Base-by-base conservation (phyloP, 768 basidiomycete genomes). In the Hygrocybe punicea region DNA sequence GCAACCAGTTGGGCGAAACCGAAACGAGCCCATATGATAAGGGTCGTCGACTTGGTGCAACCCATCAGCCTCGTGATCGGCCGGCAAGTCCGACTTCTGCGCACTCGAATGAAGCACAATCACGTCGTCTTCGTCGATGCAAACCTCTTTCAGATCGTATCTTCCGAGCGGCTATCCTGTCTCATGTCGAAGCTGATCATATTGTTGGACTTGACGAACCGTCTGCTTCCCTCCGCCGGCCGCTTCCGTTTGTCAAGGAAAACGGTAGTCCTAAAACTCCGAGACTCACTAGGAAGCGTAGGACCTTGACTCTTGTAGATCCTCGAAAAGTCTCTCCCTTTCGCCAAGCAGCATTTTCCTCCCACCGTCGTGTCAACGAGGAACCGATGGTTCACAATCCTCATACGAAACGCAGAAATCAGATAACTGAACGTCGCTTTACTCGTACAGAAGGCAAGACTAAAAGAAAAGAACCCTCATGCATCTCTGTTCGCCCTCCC, bases 161-260 rank as follows among this genome's bases (percentile, higher is more conserved):
- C 52, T 64, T 75, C 24, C 67, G 69, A 48, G 76, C 76, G 44
- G 71, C 73, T 40, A 58, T 73, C 8, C 57, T 71, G 34, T 71
- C 74, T 1, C 63, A 70, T 51, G 73, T 71, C 9, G 65, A 74
- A 25, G 66, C 73, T 10, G 66, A 70, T 16, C 63, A 67, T 14
- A 59, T 48, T 58, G 49, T 60, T 16, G 52, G 55, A 11, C 17
- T 69, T 39, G 55, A 63, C 53, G 62, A 65, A 57, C 53, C 58
- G 47, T 36, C 52, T 56, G 42, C 58, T 47, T 25, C 48, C 61
- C 59, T 58, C 48, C 65, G 72, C 10, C 60, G 55, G 13, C 65
- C 73, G 44, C 59, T 77, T 16, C 67, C 62, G 24, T 63, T 72
- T 55, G 63, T 65, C 4, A 57, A 63, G 36, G 55, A 57, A 37